Evolutionary conservation across 2,329 filamentous ascomycete species (phyloP).

Genomic region (Biscogniauxia sp.): DNA sequence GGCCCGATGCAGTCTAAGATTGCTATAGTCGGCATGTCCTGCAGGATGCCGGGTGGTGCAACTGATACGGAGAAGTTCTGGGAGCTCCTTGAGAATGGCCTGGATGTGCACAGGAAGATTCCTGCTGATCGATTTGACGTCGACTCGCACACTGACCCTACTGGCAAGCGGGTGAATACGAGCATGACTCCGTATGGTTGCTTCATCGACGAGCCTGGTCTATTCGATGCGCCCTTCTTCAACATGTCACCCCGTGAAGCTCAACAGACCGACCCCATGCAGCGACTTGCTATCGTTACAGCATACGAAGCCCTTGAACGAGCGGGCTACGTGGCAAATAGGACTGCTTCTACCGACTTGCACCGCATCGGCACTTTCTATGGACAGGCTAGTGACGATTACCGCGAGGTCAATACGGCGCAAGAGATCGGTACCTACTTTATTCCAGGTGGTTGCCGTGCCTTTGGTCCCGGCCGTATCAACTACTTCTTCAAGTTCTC

Average conservation of each 20-base stretch:
- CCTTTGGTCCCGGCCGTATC: slow-evolving; percentile 24
- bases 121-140: slow-evolving; percentile 22
- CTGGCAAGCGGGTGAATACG: slow-evolving; percentile 22
- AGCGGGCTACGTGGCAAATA: slow-evolving; percentile 22
- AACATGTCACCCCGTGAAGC: slow-evolving; percentile 21
- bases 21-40: slow-evolving; percentile 39
- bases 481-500: slow-evolving; percentile 33
- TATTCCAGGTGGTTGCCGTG: slow-evolving; percentile 4
- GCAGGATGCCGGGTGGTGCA: slow-evolving; percentile 30
- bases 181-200: slow-evolving; percentile 21
- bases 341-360: slow-evolving; percentile 4
- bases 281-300: slow-evolving; percentile 19
- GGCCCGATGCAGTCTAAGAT: slow-evolving; percentile 2
- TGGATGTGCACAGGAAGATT: slow-evolving; percentile 29
- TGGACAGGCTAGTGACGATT: slow-evolving; percentile 33
- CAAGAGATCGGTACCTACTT: slow-evolving; percentile 14
- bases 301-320: slow-evolving; percentile 25
- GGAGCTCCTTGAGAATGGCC: slow-evolving; percentile 28
- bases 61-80: slow-evolving; percentile 34
- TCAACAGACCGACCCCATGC: slow-evolving; percentile 16
- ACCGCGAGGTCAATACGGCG: slow-evolving; percentile 33
- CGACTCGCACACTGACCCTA: slow-evolving; percentile 24
- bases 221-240: slow-evolving; percentile 23
- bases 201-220: slow-evolving; percentile 22
- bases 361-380: slow-evolving; percentile 36